Percentiles rank a stretch among this genome's conserved stretches.
Conservation (phyloP, 1,284 basidiomycete genomes). For the Papiliotrema terrestris region DNA sequence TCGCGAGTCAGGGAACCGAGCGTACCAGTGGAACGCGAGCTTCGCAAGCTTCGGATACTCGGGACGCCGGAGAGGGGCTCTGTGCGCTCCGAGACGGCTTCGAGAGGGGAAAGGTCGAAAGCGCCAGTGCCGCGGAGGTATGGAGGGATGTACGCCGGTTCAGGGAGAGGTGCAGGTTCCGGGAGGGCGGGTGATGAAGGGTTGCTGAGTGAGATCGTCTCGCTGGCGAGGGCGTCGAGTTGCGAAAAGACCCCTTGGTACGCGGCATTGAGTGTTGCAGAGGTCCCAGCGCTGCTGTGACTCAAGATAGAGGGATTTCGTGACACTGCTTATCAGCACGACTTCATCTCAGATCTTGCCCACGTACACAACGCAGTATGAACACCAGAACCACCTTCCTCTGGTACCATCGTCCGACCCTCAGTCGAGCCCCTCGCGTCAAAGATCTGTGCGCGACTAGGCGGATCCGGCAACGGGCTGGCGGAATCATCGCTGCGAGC, state of each 20-base stretch:
- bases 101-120: slow-evolving; percentile 9
- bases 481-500: too few relatives aligned
- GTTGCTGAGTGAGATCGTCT: slow-evolving; percentile 2
- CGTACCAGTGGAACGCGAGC: neutral
- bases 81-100: slow-evolving; percentile 29
- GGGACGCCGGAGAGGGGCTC: slow-evolving; percentile 16
- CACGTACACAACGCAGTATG: too few relatives aligned
- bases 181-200: slow-evolving; percentile 5
- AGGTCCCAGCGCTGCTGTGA: slow-evolving; percentile 19
- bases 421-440: too few relatives aligned
- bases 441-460: slow-evolving; percentile 12
- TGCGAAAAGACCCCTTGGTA: slow-evolving; percentile 40
- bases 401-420: too few relatives aligned
- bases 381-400: too few relatives aligned
- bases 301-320: neutral
- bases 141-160: neutral
- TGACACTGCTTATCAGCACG: neutral
- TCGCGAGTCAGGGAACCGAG: too few relatives aligned
- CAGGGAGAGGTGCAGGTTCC: neutral
- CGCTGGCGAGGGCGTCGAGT: slow-evolving; percentile 33
- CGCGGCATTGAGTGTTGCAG: slow-evolving; percentile 28
- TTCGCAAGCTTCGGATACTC: slow-evolving; percentile 2
- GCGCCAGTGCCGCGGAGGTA: slow-evolving; percentile 1
- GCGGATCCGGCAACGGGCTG: slow-evolving; percentile 18
- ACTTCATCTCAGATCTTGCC: too few relatives aligned